A percentile compares a stretch with the other conserved stretches of the same genome.
Conservation (phyloP, 2,329 filamentous ascomycete species). For the Didymella lethalis region DNA sequence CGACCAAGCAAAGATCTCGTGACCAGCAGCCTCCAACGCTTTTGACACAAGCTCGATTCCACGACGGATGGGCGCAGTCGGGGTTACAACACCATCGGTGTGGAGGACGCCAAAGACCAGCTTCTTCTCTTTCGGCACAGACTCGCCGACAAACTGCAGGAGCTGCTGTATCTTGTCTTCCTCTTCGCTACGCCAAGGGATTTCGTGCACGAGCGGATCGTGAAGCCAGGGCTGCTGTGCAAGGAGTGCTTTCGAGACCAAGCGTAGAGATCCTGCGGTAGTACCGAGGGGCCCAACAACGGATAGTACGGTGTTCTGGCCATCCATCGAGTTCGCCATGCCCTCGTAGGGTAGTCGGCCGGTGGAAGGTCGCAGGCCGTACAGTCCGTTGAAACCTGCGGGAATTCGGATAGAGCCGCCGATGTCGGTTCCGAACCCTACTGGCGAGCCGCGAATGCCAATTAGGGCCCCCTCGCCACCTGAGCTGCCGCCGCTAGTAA, state of each 20-base stretch:
- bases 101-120: slow-evolving; percentile 46
- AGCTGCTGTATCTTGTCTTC: slow-evolving; percentile 48
- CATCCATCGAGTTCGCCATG: slow-evolving; percentile 68
- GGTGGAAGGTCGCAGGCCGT: slow-evolving; percentile 60
- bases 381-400: slow-evolving; percentile 66
- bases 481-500: slow-evolving; percentile 64
- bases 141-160: slow-evolving; percentile 24
- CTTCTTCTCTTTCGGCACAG: slow-evolving; percentile 19
- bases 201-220: slow-evolving; percentile 70
- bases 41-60: slow-evolving; percentile 42
- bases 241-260: slow-evolving; percentile 66
- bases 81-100: slow-evolving; percentile 47
- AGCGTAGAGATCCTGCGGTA: slow-evolving; percentile 61
- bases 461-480: slow-evolving; percentile 69
- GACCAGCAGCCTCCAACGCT: slow-evolving; percentile 36
- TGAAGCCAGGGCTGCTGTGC: slow-evolving; percentile 68
- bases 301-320: slow-evolving; percentile 69
- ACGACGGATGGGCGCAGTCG: slow-evolving; percentile 47
- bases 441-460: slow-evolving; percentile 60
- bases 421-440: slow-evolving; percentile 66
- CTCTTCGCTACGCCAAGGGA: slow-evolving; percentile 67
- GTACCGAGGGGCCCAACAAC: slow-evolving; percentile 70
- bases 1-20: slow-evolving; percentile 41
- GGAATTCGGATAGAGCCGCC: slow-evolving; percentile 67
- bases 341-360: slow-evolving; percentile 58